Evolutionary conservation across 352 stramenopile species (phyloP).

Genomic region (Pythium biforme): DNA sequence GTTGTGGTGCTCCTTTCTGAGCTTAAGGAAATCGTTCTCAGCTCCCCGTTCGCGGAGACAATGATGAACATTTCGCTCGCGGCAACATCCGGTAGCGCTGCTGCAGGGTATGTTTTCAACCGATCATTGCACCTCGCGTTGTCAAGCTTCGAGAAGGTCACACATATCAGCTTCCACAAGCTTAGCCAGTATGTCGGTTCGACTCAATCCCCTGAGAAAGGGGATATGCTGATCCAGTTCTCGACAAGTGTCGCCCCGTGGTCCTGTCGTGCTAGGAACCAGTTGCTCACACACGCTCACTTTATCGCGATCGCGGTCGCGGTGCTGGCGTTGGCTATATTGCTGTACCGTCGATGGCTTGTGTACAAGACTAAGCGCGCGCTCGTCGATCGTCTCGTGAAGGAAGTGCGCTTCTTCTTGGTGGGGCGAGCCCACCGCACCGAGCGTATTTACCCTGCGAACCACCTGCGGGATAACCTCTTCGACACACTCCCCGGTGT

Average conservation of each 20-base stretch:
- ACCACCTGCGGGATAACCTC: slow-evolving; percentile 60
- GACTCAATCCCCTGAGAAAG: slow-evolving; percentile 13
- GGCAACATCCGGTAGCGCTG: slow-evolving; percentile 12
- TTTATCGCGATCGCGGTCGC: slow-evolving; percentile 34
- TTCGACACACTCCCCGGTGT: slow-evolving; percentile 40
- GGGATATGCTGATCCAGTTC: slow-evolving; percentile 48
- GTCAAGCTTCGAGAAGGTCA: slow-evolving; percentile 47
- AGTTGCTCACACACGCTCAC: slow-evolving; percentile 44
- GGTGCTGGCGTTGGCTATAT: slow-evolving; percentile 27
- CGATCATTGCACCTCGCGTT: slow-evolving; percentile 61
- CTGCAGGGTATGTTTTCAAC: slow-evolving; percentile 56
- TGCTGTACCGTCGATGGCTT: slow-evolving; percentile 35
- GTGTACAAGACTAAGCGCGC: slow-evolving; percentile 46
- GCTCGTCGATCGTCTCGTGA: slow-evolving; percentile 61
- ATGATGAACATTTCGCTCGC: slow-evolving; percentile 34
- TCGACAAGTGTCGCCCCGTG: slow-evolving; percentile 45
- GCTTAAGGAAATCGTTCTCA: slow-evolving; percentile 42
- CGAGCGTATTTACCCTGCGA: slow-evolving; percentile 49
- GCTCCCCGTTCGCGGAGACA: slow-evolving; percentile 41
- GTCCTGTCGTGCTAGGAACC: slow-evolving; percentile 47
- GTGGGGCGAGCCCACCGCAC: slow-evolving; percentile 38
- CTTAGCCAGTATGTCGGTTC: slow-evolving; percentile 29
- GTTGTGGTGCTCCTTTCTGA: slow-evolving; percentile 54
- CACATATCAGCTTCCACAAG: slow-evolving; percentile 26
- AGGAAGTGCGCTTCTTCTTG: slow-evolving; percentile 67